These are phyloP conservation scores for Flueggea neowawraea DNA, from an alignment of 441 rosid species.

Conservation along the genomic window DNA sequence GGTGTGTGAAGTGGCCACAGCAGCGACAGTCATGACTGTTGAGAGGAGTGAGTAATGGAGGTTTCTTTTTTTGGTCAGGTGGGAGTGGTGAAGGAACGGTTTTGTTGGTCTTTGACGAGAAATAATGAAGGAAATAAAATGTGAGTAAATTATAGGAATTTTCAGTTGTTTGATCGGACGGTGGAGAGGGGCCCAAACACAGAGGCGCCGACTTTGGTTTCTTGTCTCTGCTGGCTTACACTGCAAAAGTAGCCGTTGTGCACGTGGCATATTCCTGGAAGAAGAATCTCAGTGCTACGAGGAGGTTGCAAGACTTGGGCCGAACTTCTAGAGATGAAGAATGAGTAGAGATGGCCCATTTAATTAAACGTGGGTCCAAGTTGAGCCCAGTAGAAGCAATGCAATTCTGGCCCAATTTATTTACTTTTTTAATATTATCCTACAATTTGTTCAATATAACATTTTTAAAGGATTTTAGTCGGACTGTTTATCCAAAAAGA, in stretches of 20 bases:
- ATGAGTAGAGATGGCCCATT: no score
- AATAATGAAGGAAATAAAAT: not conserved
- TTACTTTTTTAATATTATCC: no score
- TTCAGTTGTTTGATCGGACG: not conserved
- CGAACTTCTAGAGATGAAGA: no score
- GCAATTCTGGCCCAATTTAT: no score
- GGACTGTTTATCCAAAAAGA: no score
- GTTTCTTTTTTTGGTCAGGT: not conserved
- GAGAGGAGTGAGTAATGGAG: not conserved
- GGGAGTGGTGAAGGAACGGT: constrained; percentile 25
- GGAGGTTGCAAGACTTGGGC: no score
- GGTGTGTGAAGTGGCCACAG: constrained; percentile 40
- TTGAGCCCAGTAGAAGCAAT: no score
- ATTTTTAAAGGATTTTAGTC: no score
- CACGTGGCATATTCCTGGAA: no score
- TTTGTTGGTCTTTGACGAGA: constrained; percentile 9
- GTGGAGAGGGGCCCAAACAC: not conserved
- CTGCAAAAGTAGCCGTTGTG: constrained; percentile 35
- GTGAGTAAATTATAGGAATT: not conserved
- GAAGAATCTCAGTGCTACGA: no score
- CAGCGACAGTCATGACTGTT: constrained; percentile 42
- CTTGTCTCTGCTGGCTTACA: not conserved
- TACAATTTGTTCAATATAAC: no score
- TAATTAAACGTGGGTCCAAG: no score
- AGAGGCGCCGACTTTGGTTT: constrained; percentile 12